These are phyloP conservation scores for Acanthamoeba royreba DNA, from an alignment of 208 protist genomes.

Conservation along the genomic window DNA sequence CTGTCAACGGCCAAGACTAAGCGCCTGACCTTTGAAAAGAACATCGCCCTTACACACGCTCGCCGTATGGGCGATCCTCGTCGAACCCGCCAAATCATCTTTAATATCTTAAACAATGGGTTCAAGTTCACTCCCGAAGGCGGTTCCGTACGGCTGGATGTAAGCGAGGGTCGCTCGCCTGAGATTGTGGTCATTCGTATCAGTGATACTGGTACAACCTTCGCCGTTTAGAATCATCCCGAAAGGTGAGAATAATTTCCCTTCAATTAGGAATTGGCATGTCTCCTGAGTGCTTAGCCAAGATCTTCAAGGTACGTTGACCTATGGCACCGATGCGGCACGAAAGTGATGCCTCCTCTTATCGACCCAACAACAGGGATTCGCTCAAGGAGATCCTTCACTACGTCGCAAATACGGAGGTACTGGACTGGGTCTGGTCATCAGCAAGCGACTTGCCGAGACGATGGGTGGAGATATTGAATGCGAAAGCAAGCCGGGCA, in stretches of 20 bases:
- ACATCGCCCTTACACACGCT: neutral
- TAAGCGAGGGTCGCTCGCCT: neutral
- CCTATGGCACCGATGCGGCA: too few species aligned
- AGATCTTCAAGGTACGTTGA: slow-evolving; percentile 45
- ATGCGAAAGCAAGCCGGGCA: neutral
- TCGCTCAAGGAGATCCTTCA: slow-evolving; percentile 21
- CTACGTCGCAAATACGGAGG: slow-evolving; percentile 22
- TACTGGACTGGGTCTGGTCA: slow-evolving; percentile 6
- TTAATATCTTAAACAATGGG: slow-evolving; percentile 22
- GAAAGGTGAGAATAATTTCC: too few species aligned
- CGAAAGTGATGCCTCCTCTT: too few species aligned
- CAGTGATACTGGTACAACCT: neutral
- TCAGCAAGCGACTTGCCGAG: slow-evolving; percentile 28
- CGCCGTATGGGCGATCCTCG: slow-evolving; percentile 44
- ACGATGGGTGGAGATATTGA: slow-evolving; percentile 19
- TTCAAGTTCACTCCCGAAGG: slow-evolving; percentile 36
- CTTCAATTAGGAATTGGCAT: slow-evolving; percentile 66
- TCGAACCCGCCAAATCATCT: slow-evolving; percentile 3
- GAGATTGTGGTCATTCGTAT: neutral
- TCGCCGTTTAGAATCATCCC: neutral
- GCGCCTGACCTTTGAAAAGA: neutral
- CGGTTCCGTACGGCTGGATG: neutral
- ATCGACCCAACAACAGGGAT: neutral
- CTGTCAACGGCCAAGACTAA: neutral
- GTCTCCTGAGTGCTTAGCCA: neutral